A percentile compares a stretch with the other conserved stretches of the same genome.
phyloP scores from a whole-genome alignment of 495 filamentous ascomycete genomes.

The Lindgomyces ingoldianus region DNA sequence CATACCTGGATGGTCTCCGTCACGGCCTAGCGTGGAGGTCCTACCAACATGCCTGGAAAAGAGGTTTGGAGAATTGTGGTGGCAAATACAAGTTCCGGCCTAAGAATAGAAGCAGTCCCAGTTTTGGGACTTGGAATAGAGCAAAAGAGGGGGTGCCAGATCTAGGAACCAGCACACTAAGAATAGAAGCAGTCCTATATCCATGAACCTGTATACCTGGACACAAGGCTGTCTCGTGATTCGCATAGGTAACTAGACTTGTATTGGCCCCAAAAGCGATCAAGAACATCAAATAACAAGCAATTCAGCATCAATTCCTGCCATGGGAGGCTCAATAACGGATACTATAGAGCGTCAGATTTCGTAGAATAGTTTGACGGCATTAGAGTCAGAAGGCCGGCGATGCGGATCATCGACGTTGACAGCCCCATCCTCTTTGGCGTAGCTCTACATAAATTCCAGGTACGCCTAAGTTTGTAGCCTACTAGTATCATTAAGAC shows the following conservation, averaged over 20 bases:
- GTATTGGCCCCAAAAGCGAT: not conserved
- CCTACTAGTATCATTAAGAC: constrained; percentile 33
- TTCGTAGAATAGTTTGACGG: constrained; percentile 38
- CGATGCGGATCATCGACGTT: constrained; percentile 44
- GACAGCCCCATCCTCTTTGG: constrained; percentile 43
- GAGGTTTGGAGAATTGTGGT: not conserved
- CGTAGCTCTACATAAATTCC: constrained; percentile 48
- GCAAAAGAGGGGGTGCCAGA: not conserved
- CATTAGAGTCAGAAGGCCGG: constrained; percentile 41
- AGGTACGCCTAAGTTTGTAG: constrained; percentile 37
- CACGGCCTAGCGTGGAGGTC: not conserved
- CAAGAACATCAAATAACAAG: constrained; percentile 5
- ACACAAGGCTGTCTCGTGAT: not conserved
- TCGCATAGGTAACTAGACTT: not conserved
- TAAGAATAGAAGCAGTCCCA: not conserved
- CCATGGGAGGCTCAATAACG: constrained; percentile 18
- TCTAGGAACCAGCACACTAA: not conserved
- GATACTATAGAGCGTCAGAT: constrained; percentile 26
- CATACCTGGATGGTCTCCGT: no score
- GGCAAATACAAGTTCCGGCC: no score
- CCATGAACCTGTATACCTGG: not conserved
- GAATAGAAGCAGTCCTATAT: not conserved
- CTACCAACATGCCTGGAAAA: no score
- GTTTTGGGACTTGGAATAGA: not conserved
- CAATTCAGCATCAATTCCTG: not conserved